Base-by-base conservation (phyloP, 1,139 yeast genomes). In the Meyerozyma athensensis region DNA sequence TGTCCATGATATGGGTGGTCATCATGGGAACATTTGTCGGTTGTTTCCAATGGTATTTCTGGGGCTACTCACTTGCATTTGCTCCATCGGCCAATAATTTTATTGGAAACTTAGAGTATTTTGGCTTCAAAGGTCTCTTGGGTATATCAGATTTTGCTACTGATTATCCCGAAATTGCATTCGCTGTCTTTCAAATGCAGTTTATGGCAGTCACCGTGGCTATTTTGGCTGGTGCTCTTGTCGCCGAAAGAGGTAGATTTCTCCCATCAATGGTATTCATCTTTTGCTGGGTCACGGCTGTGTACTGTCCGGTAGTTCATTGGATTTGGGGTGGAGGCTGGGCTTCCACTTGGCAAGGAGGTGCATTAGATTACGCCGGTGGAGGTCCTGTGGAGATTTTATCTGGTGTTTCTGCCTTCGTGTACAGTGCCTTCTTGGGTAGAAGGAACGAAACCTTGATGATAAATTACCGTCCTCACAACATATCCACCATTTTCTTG, bases 311-410 rank as follows among this genome's bases (percentile, higher is more conserved):
- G 0, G 77, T 92, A 17, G 94, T 92, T 4, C 86, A 80, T 63
- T 90, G 97, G 97, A 80, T 86, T 41, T 92, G 97, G 98, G 84
- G 89, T 42, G 81, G 81, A 34, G 97, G 97, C 32, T 92, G 97
- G 97, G 96, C 96, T 30, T 56, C 65, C 33, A 42, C 47, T 12
- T 77, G 70, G 61, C 72, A 76, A 50, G 90, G 96, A 76, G 96
- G 96, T 14, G 97, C 83, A 1, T 69, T 90, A 41, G 98, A 92
- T 59, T 92, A 87, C 60, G 97, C 98, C 22, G 98, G 98, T 28
- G 97, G 97, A 38, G 97, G 97, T 0, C 96, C 97, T 1, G 96
- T 92, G 31, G 97, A 92, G 60, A 86, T 92, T 40, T 75, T 87
- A 26, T 81, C 95, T 21, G 97, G 97, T 48, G 84, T 87, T 18